phyloP scores from a whole-genome alignment of 257 asterid genomes.

The Paraleonurus japonicus region DNA sequence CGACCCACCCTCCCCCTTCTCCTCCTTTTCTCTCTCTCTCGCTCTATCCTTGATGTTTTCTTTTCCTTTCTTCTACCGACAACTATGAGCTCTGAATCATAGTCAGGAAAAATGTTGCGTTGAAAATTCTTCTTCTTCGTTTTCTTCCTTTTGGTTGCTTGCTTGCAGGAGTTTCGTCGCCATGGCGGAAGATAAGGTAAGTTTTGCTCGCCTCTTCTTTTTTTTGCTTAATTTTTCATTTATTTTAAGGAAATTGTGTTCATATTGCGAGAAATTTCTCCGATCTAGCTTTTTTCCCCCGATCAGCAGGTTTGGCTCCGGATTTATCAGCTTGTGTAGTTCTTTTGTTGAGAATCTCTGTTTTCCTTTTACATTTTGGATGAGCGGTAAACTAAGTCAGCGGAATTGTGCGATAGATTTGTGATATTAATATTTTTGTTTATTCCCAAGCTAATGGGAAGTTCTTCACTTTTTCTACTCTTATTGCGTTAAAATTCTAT shows the following conservation, averaged over 20 bases:
- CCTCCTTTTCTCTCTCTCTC: constrained; percentile 8
- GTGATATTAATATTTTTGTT: not conserved
- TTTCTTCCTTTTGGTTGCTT: constrained; percentile 19
- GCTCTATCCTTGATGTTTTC: constrained; percentile 17
- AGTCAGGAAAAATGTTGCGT: constrained; percentile 25
- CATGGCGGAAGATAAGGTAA: constrained; percentile 60
- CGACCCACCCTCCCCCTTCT: constrained; percentile 22
- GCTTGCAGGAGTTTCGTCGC: constrained; percentile 11
- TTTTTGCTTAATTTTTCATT: not conserved
- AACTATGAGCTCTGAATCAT: constrained; percentile 48
- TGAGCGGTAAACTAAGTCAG: too few relatives aligned
- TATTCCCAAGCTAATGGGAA: not conserved
- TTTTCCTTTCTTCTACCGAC: constrained; percentile 58
- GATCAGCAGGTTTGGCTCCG: constrained; percentile 13
- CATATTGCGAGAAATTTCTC: not conserved
- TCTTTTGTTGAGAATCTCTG: not conserved
- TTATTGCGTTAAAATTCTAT: not conserved
- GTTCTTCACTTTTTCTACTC: constrained; percentile 2
- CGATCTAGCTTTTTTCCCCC: not conserved
- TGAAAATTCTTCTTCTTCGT: constrained; percentile 3
- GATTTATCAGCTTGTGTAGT: not conserved
- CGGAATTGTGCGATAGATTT: too few relatives aligned
- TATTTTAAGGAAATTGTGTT: not conserved
- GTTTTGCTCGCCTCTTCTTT: not conserved
- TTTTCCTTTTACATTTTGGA: not conserved